phyloP scores from a whole-genome alignment of 345 rosid genomes.

The Brassica cretica region DNA sequence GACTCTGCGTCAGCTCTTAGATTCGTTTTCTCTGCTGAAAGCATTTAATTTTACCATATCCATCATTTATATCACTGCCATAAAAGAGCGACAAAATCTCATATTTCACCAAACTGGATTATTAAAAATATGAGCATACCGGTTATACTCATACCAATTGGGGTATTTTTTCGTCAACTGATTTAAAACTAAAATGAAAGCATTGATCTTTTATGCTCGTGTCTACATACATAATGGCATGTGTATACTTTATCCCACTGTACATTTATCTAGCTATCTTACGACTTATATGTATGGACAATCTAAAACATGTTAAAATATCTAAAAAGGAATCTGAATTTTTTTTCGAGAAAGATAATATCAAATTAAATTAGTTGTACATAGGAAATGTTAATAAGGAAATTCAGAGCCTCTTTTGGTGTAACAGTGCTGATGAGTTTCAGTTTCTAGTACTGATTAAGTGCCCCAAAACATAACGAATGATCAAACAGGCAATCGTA shows the following conservation, averaged over 20 bases:
- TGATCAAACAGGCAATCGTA: background rate
- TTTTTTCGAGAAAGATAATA: background rate
- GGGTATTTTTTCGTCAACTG: background rate
- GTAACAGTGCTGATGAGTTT: background rate
- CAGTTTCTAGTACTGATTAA: background rate
- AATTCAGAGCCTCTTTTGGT: background rate
- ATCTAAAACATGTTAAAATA: background rate
- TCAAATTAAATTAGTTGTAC: background rate
- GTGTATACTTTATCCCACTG: background rate
- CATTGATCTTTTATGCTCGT: background rate
- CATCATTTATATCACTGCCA: conserved; percentile 37
- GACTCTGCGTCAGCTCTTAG: conserved; percentile 33
- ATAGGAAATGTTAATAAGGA: background rate
- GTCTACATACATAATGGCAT: background rate
- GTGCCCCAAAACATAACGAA: background rate
- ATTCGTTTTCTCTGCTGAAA: conserved; percentile 25
- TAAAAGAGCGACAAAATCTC: background rate
- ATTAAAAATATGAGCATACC: background rate
- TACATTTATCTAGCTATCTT: background rate
- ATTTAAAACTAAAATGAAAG: background rate
- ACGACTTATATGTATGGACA: background rate
- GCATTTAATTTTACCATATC: conserved; percentile 31
- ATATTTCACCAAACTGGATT: conserved; percentile 23
- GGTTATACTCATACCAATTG: conserved; percentile 9
- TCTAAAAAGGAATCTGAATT: background rate